Base-by-base conservation (phyloP, 1,139 yeast genomes). In the Sugiyamaella castrensis region DNA sequence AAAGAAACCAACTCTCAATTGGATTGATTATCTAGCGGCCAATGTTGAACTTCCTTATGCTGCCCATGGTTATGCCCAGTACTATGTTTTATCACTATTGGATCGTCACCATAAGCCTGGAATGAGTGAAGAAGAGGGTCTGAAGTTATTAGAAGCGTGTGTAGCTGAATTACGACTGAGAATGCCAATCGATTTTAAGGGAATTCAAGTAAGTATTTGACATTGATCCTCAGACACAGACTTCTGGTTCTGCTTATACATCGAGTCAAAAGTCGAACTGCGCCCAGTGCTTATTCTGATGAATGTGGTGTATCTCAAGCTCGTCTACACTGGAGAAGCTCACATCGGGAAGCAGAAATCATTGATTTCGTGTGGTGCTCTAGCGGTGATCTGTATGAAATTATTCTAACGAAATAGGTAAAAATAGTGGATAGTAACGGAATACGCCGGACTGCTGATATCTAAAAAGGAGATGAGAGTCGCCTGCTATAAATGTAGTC, bases 111-210 rank as follows among this genome's bases (percentile, higher is more conserved):
- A 91, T 70, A 78, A 84, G 64, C 78, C 82, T 42, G 94, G 83
- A 58, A 80, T 91, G 82, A 73, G 79, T 9, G 70, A 80, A 40
- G 89, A 83, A 31, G 94, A 89, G 53, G 99, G 98, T 1, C 65
- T 92, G 56, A 75, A 81, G 46, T 76, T 92, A 61, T 76, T 91
- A 66, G 75, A 80, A 54, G 67, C 76, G 64, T 89, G 98, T 70
- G 75, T 87, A 53, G 78, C 76, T 54, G 98, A 92, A 70, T 77
- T 94, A 63, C 76, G 81, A 57, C 80, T 76, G 51, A 82, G 99
- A 76, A 83, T 92, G 88, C 99, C 99, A 39, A 79, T 92, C 57
- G 98, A 92, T 64, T 92, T 87, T 75, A 92, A 92, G 73, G 98
- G 98, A 27, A 83, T 86, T 38, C 79, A 71, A 53, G 77, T 66